Base-by-base conservation (phyloP, 371 early-diverging fungal species). In the Mortierella sp. region DNA sequence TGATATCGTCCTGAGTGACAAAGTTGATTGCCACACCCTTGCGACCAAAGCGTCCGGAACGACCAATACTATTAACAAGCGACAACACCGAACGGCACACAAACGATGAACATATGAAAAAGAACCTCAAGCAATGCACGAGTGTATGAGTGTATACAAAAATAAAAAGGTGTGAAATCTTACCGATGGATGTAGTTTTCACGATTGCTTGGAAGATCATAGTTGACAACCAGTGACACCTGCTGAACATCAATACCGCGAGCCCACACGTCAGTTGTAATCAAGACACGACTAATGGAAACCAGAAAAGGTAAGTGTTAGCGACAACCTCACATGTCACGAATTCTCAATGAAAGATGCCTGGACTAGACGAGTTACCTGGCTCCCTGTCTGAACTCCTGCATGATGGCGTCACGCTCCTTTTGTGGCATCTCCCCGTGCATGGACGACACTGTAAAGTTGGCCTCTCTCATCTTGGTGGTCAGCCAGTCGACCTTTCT, bases 201-300 rank as follows among this genome's bases (percentile, higher is more conserved):
- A 90, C 95, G 95, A 88, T 95, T 95, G 77, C 90, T 87, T n/a
- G 99, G 99, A 50, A 99, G 92, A 92, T 99, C 99, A 82, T 98
- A 98, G 92, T 98, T 99, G 88, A 96, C 88, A 9, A 99, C 99
- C 78, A 99, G 90, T 64, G 98, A 97, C 1, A 99, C 96, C 83
- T 98, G 98, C 89, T 99, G 99, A 51, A 99, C 97, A 91, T 99
- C 99, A 82, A 99, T 97, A 91, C 99, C 99, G 89, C 99, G 95
- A 71, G 98, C 98, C 91, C 97, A 93, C 28, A 99, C 93, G 80
- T 98, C 99, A 28, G 99, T 98, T 73, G 98, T 95, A 74, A 99
- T 97, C 81, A 99, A 90, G 40, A 97, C 96, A 83, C 99, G 96
- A 84, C 95, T 95, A 81, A 79, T 88, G 1, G 14, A 16, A 31